Conservation (phyloP, 345 rosid species). For the Euphorbia lathyris region DNA sequence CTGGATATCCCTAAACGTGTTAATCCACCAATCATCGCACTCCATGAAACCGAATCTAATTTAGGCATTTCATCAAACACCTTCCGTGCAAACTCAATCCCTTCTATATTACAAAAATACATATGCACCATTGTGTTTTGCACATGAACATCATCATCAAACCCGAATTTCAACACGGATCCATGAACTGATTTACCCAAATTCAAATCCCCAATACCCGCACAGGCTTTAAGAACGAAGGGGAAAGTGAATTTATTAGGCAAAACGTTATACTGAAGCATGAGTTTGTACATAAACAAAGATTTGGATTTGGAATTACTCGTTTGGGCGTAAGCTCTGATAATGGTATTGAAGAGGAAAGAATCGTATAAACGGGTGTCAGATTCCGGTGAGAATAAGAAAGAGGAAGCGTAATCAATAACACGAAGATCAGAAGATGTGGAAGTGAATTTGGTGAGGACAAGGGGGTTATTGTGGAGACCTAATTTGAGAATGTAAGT, state of each 20-base stretch:
- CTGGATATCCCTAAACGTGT: conserved; percentile 34
- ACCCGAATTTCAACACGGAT: conserved; percentile 40
- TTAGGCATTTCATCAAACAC: conserved; percentile 50
- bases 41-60: conserved; percentile 50
- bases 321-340: conserved; percentile 44
- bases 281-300: conserved; percentile 27
- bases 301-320: conserved; percentile 28
- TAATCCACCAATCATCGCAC: conserved; percentile 55
- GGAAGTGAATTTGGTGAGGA: conserved; percentile 51
- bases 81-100: conserved; percentile 39
- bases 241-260: conserved; percentile 55
- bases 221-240: conserved; percentile 53
- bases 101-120: conserved; percentile 34
- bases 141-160: conserved; percentile 43
- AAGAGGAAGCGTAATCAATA: conserved; percentile 36
- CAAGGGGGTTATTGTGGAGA: conserved; percentile 40
- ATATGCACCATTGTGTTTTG: conserved; percentile 47
- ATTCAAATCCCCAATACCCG: conserved; percentile 40
- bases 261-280: conserved; percentile 29
- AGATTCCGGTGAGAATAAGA: conserved; percentile 42
- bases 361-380: conserved; percentile 39
- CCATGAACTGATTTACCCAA: conserved; percentile 49
- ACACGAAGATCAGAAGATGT: conserved; percentile 40
- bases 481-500: conserved; percentile 42
- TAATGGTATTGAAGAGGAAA: conserved; percentile 47